Evolutionary conservation across 2,329 filamentous ascomycete species (phyloP).

Genomic region (Pyrenophora seminiperda): DNA sequence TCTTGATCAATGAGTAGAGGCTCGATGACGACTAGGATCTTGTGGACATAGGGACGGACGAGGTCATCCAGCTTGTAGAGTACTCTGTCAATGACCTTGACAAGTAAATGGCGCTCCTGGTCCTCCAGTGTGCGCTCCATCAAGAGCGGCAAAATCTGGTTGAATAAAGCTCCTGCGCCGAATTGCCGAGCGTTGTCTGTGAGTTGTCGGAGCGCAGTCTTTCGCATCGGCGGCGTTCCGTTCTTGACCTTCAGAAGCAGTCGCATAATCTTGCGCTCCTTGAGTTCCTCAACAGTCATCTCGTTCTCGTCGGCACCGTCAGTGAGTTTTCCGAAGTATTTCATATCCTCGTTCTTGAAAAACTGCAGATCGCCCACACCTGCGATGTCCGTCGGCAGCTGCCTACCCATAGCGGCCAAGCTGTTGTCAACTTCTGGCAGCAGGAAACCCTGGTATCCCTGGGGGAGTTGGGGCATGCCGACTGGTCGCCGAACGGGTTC

Average conservation of each 20-base stretch:
- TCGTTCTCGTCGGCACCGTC: constrained; percentile 91
- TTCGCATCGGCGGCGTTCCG: constrained; percentile 96
- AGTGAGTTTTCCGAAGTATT: constrained; percentile 96
- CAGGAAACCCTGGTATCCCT: constrained; percentile 80
- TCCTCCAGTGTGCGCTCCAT: constrained; percentile 99
- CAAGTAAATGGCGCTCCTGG: constrained; percentile 94
- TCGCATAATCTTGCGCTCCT: constrained; percentile 98
- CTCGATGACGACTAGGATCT: constrained; percentile 98
- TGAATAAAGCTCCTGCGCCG: constrained; percentile 90
- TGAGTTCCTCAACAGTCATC: constrained; percentile 91
- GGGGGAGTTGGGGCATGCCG: constrained; percentile 76
- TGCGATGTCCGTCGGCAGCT: constrained; percentile 92
- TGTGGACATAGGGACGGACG: constrained; percentile 94
- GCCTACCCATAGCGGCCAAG: constrained; percentile 76
- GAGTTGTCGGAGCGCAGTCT: constrained; percentile 94
- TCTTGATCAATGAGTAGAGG: constrained; percentile 99
- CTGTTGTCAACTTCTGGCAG: constrained; percentile 93
- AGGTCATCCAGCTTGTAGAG: constrained; percentile 98
- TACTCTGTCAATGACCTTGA: constrained; percentile 98
- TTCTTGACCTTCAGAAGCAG: constrained; percentile 98
- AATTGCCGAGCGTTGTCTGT: constrained; percentile 98
- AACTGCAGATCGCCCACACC: constrained; percentile 96
- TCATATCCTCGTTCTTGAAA: constrained; percentile 98
- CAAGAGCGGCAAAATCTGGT: constrained; percentile 92
- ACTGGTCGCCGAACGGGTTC: constrained; percentile 75